phyloP scores from a whole-genome alignment of 306 rosid species.

The Citrullus colocynthis region DNA sequence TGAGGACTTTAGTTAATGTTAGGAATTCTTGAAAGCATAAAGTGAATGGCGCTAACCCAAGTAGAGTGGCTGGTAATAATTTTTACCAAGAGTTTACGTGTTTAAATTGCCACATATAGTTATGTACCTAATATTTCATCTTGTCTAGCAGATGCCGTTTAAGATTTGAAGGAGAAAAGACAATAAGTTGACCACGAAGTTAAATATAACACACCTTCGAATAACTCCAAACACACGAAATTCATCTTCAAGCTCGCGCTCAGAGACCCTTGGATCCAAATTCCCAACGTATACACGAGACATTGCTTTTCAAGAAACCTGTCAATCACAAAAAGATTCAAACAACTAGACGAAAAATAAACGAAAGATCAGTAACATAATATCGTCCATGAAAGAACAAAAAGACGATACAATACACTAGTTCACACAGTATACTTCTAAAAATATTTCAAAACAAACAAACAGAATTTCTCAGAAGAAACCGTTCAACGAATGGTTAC shows the following conservation, averaged over 20 bases:
- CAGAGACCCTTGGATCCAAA: conserved; percentile 76
- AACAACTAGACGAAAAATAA: not conserved
- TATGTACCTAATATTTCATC: not conserved
- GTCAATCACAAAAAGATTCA: not conserved
- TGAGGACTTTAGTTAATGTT: not conserved
- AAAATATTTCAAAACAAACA: not conserved
- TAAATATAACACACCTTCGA: conserved; percentile 43
- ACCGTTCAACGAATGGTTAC: not conserved
- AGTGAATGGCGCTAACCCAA: too few relatives aligned
- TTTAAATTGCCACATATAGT: not conserved
- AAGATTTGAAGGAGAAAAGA: not conserved
- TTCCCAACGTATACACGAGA: conserved; percentile 97
- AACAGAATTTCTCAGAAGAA: not conserved
- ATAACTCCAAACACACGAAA: conserved; percentile 89
- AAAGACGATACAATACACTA: not conserved
- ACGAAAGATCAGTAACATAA: not conserved
- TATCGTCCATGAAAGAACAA: not conserved
- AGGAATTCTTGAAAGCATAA: not conserved
- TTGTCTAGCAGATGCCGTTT: not conserved
- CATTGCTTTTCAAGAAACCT: conserved; percentile 39
- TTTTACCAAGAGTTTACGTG: not conserved
- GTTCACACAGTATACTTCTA: not conserved
- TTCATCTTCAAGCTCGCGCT: conserved; percentile 94
- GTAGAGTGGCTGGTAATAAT: not conserved
- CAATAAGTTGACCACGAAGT: not conserved